Evolutionary conservation across 371 early-diverging fungal species (phyloP).

Genomic region (Rhizopus stolonifer): DNA sequence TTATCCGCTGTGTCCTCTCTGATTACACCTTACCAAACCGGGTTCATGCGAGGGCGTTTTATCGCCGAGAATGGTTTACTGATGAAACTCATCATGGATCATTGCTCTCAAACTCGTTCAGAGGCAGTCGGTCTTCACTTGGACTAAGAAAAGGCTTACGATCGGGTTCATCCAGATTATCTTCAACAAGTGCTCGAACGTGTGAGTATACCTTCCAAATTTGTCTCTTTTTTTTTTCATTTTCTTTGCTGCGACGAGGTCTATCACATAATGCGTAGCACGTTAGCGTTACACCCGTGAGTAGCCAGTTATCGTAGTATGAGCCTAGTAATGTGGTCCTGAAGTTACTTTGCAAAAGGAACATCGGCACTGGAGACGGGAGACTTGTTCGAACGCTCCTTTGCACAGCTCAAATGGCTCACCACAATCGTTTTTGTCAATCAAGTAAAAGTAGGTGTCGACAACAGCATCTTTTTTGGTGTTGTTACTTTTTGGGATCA

Average conservation of each 20-base stretch:
- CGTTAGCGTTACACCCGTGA: slow-evolving; percentile 7
- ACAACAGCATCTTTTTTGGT: slow-evolving; percentile 5
- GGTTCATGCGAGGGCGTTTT: too few species aligned
- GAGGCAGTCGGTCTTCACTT: too few species aligned
- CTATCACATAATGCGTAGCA: slow-evolving; percentile 5
- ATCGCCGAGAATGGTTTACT: too few species aligned
- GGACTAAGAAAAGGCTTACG: too few species aligned
- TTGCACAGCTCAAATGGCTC: slow-evolving; percentile 11
- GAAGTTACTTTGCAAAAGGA: slow-evolving; percentile 14
- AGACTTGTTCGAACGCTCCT: slow-evolving; percentile 8
- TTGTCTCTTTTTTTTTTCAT: slow-evolving; percentile 6
- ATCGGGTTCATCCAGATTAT: too few species aligned
- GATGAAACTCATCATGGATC: too few species aligned
- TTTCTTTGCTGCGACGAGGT: slow-evolving; percentile 7
- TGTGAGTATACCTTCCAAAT: too few species aligned
- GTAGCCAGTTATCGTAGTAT: slow-evolving; percentile 9
- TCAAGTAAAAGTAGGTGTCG: slow-evolving; percentile 8
- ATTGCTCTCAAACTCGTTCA: background rate
- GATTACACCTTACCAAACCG: too few species aligned
- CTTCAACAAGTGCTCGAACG: too few species aligned
- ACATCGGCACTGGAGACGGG: slow-evolving; percentile 9
- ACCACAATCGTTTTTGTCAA: slow-evolving; percentile 9
- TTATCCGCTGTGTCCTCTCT: too few species aligned
- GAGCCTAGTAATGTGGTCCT: slow-evolving; percentile 13
- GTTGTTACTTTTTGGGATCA: slow-evolving; percentile 11